Conservation (phyloP, 2,329 filamentous ascomycete species). For the Sclerotiophoma versabilis region DNA sequence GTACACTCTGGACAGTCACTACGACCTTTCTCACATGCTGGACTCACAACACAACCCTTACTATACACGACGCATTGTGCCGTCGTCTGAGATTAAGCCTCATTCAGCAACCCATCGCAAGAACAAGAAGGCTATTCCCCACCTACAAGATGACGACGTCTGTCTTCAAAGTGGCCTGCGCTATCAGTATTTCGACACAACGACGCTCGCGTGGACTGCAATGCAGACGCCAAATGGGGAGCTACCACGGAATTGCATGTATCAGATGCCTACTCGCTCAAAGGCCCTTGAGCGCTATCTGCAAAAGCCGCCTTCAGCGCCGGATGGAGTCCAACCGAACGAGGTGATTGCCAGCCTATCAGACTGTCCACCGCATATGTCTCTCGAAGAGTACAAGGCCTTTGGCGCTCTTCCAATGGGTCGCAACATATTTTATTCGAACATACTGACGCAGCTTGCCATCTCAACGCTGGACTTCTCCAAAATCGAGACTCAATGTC, state of each 20-base stretch:
- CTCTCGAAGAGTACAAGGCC: slow-evolving; percentile 62
- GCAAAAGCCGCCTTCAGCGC: slow-evolving; percentile 37
- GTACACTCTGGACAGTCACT: slow-evolving; percentile 25
- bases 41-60: slow-evolving; percentile 4
- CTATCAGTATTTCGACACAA: slow-evolving; percentile 45
- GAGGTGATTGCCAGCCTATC: slow-evolving; percentile 52
- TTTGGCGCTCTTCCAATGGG: slow-evolving; percentile 60
- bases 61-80: slow-evolving; percentile 31
- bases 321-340: slow-evolving; percentile 55
- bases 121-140: slow-evolving; percentile 27
- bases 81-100: slow-evolving; percentile 50
- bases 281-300: slow-evolving; percentile 52
- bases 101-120: slow-evolving; percentile 47
- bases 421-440: slow-evolving; percentile 61
- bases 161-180: slow-evolving; percentile 57
- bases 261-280: slow-evolving; percentile 47
- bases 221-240: slow-evolving; percentile 18
- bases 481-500: slow-evolving; percentile 55
- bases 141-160: slow-evolving; percentile 45
- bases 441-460: slow-evolving; percentile 61
- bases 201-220: slow-evolving; percentile 23
- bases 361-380: slow-evolving; percentile 57
- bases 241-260: slow-evolving; percentile 48
- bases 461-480: slow-evolving; percentile 59
- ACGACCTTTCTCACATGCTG: slow-evolving; percentile 11